Evolutionary conservation across 768 basidiomycete species (phyloP).

Genomic region (Polyporus arcularius): DNA sequence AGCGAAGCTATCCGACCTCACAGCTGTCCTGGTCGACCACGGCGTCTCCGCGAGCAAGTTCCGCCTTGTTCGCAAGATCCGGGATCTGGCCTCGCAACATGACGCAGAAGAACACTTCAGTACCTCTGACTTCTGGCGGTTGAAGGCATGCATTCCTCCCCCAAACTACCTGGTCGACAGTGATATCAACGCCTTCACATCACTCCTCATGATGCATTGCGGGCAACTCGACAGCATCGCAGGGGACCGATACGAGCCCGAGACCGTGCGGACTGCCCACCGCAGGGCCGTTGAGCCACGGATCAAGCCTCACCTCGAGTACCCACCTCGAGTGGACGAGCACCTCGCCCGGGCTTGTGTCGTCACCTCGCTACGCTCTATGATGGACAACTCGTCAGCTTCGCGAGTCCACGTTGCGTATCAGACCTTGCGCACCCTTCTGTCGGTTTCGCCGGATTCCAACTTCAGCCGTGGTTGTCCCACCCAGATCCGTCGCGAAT

Average conservation of each 20-base stretch:
- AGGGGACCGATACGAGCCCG: constrained; percentile 43
- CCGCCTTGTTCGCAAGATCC: constrained; percentile 67
- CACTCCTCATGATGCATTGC: constrained; percentile 56
- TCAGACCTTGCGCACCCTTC: constrained; percentile 59
- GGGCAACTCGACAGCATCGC: constrained; percentile 66
- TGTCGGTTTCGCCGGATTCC: constrained; percentile 43
- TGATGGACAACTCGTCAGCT: constrained; percentile 55
- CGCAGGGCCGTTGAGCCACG: constrained; percentile 5
- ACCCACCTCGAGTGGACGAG: constrained; percentile 2
- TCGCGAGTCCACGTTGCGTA: constrained; percentile 60
- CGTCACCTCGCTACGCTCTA: constrained; percentile 52
- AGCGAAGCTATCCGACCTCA: constrained; percentile 49
- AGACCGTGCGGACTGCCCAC: constrained; percentile 45
- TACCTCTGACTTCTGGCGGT: constrained; percentile 74
- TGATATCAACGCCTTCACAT: constrained; percentile 73
- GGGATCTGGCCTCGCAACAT: constrained; percentile 43
- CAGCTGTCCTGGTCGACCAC: constrained; percentile 55
- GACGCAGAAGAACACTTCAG: constrained; percentile 44
- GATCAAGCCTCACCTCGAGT: not conserved
- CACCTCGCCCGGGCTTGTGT: constrained; percentile 48
- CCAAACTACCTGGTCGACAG: constrained; percentile 55
- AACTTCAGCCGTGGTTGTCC: constrained; percentile 36
- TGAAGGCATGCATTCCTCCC: constrained; percentile 76
- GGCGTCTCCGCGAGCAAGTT: constrained; percentile 77
- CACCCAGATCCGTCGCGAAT: constrained; percentile 21